phyloP scores from a whole-genome alignment of 805 yeast genomes.

The Kockiozyma suomiensis region DNA sequence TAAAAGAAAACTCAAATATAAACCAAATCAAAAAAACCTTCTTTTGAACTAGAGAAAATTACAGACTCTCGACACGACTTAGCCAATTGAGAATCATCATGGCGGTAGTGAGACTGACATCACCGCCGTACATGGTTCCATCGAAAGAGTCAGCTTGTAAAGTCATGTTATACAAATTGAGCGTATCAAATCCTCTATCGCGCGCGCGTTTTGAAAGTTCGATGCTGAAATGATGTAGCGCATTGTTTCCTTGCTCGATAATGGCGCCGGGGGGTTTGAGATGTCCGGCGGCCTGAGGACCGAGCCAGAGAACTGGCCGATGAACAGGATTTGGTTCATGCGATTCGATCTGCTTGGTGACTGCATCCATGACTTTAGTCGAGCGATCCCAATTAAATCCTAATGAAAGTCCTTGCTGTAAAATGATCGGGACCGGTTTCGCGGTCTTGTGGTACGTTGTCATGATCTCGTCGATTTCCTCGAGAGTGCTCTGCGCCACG shows the following conservation, averaged over 20 bases:
- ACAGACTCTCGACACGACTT: slow-evolving; percentile 28
- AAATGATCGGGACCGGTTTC: slow-evolving; percentile 31
- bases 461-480: slow-evolving; percentile 32
- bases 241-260: slow-evolving; percentile 34
- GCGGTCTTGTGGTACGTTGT: slow-evolving; percentile 34
- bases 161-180: slow-evolving; percentile 29
- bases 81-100: slow-evolving; percentile 35
- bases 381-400: slow-evolving; percentile 35
- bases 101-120: slow-evolving; percentile 27
- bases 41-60: neutral
- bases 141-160: slow-evolving; percentile 33
- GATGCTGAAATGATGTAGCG: slow-evolving; percentile 26
- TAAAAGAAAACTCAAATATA: neutral
- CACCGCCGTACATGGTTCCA: slow-evolving; percentile 32
- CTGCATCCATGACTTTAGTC: slow-evolving; percentile 31
- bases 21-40: neutral
- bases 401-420: slow-evolving; percentile 31
- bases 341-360: slow-evolving; percentile 22
- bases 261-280: slow-evolving; percentile 34
- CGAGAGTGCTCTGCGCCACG: slow-evolving; percentile 24
- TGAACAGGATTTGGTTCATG: slow-evolving; percentile 34
- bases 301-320: slow-evolving; percentile 33
- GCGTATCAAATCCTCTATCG: slow-evolving; percentile 28
- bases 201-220: slow-evolving; percentile 31
- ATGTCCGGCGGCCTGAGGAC: slow-evolving; percentile 34